Percentiles rank a stretch among this genome's conserved stretches.
Conservation (phyloP, 768 basidiomycete genomes). For the Lactifluus piperatus region DNA sequence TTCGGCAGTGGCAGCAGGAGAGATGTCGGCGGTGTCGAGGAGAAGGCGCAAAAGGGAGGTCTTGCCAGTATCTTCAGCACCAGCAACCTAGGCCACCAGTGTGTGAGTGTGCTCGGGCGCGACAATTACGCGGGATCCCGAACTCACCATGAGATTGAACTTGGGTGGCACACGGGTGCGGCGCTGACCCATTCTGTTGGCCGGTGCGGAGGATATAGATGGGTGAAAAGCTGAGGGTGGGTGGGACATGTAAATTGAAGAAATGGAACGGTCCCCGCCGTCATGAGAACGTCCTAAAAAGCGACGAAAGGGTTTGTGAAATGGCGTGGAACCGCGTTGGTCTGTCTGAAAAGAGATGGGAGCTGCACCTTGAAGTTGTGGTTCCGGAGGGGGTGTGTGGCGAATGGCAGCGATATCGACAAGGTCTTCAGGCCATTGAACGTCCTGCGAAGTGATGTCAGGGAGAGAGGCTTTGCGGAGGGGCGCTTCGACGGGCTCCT, state of each 20-base stretch:
- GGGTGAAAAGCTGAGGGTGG: constrained; percentile 56
- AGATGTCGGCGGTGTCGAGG: constrained; percentile 78
- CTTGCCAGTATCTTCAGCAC: constrained; percentile 76
- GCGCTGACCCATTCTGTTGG: constrained; percentile 50
- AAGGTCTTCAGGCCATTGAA: constrained; percentile 79
- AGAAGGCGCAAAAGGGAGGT: constrained; percentile 73
- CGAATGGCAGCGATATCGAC: constrained; percentile 64
- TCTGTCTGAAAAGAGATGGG: constrained; percentile 54
- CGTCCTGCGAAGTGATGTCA: constrained; percentile 62
- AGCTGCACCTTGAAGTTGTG: constrained; percentile 53
- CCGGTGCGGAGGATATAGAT: constrained; percentile 24
- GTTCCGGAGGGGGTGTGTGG: constrained; percentile 31
- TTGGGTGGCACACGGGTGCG: constrained; percentile 61
- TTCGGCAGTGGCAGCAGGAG: constrained; percentile 65
- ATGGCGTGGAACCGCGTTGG: constrained; percentile 51
- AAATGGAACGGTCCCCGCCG: constrained; percentile 48
- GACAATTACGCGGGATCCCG: background rate
- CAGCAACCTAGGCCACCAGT: constrained; percentile 53
- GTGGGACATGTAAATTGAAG: constrained; percentile 58
- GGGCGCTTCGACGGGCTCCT: constrained; percentile 38
- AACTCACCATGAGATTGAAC: constrained; percentile 76
- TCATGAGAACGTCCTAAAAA: constrained; percentile 26
- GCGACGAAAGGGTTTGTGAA: constrained; percentile 74
- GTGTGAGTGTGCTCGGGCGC: background rate
- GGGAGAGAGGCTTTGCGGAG: constrained; percentile 73